Evolutionary conservation across 2,329 filamentous ascomycete genomes (phyloP).

Genomic region (Penicillium corylophilum): DNA sequence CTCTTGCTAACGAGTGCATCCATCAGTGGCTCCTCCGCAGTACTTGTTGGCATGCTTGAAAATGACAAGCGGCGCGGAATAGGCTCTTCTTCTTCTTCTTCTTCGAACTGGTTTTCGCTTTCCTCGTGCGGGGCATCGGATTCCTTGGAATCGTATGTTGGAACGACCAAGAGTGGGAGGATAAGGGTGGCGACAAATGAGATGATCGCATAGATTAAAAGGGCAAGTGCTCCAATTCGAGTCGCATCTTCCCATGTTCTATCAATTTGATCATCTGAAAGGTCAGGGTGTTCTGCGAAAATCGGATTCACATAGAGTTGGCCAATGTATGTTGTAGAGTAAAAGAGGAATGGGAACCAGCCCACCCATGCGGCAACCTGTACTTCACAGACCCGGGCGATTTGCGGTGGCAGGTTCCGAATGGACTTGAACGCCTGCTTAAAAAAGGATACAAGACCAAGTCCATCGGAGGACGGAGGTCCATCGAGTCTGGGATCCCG

Average conservation of each 20-base stretch:
- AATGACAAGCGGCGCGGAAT: conserved; percentile 30
- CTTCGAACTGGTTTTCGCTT: conserved; percentile 8
- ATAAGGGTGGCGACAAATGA: conserved; percentile 79
- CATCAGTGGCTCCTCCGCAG: conserved; percentile 32
- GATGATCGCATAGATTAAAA: conserved; percentile 83
- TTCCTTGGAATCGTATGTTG: conserved; percentile 59
- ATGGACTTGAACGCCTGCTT: conserved; percentile 73
- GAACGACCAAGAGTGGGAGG: conserved; percentile 80
- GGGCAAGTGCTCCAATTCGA: conserved; percentile 80
- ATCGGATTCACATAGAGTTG: conserved; percentile 88
- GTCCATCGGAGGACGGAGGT: conserved; percentile 57
- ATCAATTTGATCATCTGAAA: conserved; percentile 74
- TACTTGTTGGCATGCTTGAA: conserved; percentile 33
- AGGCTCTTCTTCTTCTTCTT: conserved; percentile 23
- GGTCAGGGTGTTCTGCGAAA: conserved; percentile 72
- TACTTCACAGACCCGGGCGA: conserved; percentile 75
- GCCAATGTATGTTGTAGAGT: conserved; percentile 89
- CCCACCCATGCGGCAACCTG: conserved; percentile 90
- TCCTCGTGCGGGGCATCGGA: conserved; percentile 4
- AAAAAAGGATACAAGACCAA: conserved; percentile 77
- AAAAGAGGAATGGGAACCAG: conserved; percentile 94
- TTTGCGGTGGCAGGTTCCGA: conserved; percentile 74
- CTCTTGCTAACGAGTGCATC: conserved; percentile 15
- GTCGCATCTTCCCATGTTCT: conserved; percentile 80
- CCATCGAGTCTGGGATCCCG: conserved; percentile 75